These are phyloP conservation scores for Picea glauca DNA, from an alignment of 75 land plant species.

Conservation along the genomic window DNA sequence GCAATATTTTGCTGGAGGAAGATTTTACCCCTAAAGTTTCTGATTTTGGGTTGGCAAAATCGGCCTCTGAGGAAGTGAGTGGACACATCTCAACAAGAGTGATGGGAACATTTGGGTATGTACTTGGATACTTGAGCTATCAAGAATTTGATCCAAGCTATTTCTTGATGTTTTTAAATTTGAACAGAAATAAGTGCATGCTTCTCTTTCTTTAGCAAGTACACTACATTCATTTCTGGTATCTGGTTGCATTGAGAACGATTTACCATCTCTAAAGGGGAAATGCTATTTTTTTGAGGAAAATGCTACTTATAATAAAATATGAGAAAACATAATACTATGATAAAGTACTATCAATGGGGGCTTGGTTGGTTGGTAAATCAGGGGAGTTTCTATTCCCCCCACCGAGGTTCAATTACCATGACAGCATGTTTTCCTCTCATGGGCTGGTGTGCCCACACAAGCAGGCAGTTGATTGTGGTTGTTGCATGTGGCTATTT, in stretches of 20 bases:
- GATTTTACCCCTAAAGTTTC: slow-evolving; percentile 97
- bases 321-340: too few species aligned
- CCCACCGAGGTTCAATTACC: too few species aligned
- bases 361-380: too few species aligned
- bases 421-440: too few species aligned
- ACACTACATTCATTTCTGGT: slow-evolving; percentile 1
- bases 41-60: slow-evolving; percentile 89
- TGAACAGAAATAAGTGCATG: too few species aligned
- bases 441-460: too few species aligned
- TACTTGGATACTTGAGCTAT: not conserved
- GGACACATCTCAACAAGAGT: slow-evolving; percentile 83
- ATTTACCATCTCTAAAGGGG: not conserved
- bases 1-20: slow-evolving; percentile 88
- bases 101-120: slow-evolving; percentile 97
- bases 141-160: slow-evolving; percentile 5
- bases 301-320: too few species aligned
- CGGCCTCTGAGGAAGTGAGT: slow-evolving; percentile 77
- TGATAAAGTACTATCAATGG: too few species aligned
- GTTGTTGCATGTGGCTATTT: too few species aligned
- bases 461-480: too few species aligned
- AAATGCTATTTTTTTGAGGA: not conserved
- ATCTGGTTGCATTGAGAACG: slow-evolving; percentile 8
- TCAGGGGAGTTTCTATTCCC: too few species aligned
- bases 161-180: not conserved
- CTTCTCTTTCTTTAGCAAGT: not conserved